Evolutionary conservation across 768 basidiomycete species (phyloP).

Genomic region (Krasilnikovozyma curviuscula): DNA sequence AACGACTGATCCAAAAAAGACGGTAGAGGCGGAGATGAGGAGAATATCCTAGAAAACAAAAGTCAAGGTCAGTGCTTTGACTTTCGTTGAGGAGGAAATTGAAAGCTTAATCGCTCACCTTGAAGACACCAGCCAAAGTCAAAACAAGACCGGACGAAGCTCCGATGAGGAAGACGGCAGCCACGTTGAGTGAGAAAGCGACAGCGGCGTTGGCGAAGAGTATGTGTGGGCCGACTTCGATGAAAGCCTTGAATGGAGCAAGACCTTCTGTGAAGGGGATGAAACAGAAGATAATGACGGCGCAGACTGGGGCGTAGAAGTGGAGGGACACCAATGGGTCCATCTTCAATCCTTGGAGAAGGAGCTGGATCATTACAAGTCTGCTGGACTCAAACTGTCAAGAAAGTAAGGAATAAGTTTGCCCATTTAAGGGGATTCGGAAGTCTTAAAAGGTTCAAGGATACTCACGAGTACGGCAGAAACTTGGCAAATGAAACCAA

Average conservation of each 20-base stretch:
- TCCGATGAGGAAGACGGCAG: constrained; percentile 78
- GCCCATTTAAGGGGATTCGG: neutral
- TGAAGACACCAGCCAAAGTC: constrained; percentile 85
- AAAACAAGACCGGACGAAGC: constrained; percentile 48
- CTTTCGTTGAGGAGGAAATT: no score
- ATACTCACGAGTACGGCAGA: constrained; percentile 32
- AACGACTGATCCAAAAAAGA: constrained; percentile 61
- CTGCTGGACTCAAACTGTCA: constrained; percentile 40
- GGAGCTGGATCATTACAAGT: constrained; percentile 86
- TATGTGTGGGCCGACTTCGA: constrained; percentile 43
- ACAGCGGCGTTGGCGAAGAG: constrained; percentile 65
- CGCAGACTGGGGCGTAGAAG: constrained; percentile 53
- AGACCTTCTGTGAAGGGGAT: constrained; percentile 84
- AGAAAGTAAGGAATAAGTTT: neutral
- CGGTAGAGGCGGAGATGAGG: constrained; percentile 73
- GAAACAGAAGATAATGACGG: constrained; percentile 62
- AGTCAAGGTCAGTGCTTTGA: no score
- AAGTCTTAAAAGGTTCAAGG: neutral
- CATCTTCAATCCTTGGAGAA: constrained; percentile 91
- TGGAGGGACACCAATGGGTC: constrained; percentile 86
- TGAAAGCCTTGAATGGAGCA: constrained; percentile 59
- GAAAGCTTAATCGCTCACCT: no score
- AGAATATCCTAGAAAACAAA: constrained; percentile 98
- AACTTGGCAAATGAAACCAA: constrained; percentile 74
- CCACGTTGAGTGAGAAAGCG: constrained; percentile 76